Evolutionary conservation across 1,139 yeast genomes (phyloP).

Genomic region (Lodderomyces theae): DNA sequence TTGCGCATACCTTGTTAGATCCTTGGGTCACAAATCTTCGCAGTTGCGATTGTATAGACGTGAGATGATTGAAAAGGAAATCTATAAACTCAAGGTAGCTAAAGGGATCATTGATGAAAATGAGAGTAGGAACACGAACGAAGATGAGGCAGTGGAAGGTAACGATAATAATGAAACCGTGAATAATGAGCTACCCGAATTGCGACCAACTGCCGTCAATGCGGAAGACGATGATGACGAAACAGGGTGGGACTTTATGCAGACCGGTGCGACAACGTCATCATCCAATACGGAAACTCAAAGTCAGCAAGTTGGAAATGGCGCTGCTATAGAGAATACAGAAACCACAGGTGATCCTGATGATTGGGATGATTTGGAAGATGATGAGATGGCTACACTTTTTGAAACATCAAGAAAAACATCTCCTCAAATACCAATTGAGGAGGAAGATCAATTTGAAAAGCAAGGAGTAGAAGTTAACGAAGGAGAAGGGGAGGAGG

Average conservation of each 20-base stretch:
- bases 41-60: constrained; percentile 36
- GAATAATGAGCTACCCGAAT: constrained; percentile 4
- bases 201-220: background rate
- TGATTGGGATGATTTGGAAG: constrained; percentile 19
- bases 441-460: constrained; percentile 13
- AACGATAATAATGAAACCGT: constrained; percentile 19
- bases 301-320: background rate
- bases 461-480: background rate
- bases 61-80: constrained; percentile 34
- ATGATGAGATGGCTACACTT: constrained; percentile 17
- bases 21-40: constrained; percentile 32
- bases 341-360: background rate
- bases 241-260: constrained; percentile 2
- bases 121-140: background rate
- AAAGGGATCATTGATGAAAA: constrained; percentile 30
- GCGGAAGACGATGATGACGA: constrained; percentile 1
- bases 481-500: constrained; percentile 14
- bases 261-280: background rate
- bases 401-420: constrained; percentile 1
- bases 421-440: constrained; percentile 3
- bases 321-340: background rate
- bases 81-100: constrained; percentile 30
- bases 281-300: background rate
- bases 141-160: constrained; percentile 5
- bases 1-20: constrained; percentile 39